These are phyloP conservation scores for Yamadazyma blattariae DNA, from an alignment of 1,139 yeast genomes.

Conservation along the genomic window DNA sequence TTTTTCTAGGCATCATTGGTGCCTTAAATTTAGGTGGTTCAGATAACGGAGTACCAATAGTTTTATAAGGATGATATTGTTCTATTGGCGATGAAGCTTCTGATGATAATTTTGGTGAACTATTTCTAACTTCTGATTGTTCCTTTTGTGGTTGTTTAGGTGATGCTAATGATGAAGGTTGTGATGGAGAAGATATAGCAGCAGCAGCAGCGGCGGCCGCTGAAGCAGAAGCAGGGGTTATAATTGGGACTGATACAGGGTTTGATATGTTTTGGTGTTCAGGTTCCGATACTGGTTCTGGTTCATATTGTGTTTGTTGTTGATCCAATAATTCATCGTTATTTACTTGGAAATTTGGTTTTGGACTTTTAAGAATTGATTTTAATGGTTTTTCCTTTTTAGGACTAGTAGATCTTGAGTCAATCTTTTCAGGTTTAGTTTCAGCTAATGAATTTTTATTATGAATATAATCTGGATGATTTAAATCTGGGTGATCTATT, in stretches of 20 bases:
- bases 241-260: too few species aligned
- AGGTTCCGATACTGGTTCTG: too few species aligned
- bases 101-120: too few species aligned
- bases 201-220: too few species aligned
- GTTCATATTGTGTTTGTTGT: too few species aligned
- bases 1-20: conserved; percentile 9
- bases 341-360: conserved; percentile 10
- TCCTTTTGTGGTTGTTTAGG: too few species aligned
- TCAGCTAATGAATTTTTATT: conserved; percentile 7
- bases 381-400: conserved; percentile 26
- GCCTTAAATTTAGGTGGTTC: conserved; percentile 14
- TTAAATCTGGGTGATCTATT: conserved; percentile 1
- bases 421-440: not conserved
- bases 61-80: conserved; percentile 16
- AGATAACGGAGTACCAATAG: conserved; percentile 10
- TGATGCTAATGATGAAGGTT: too few species aligned
- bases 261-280: too few species aligned
- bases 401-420: too few species aligned
- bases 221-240: too few species aligned
- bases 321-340: not conserved
- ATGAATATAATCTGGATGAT: conserved; percentile 8
- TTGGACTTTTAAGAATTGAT: conserved; percentile 33
- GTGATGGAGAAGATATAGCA: too few species aligned
- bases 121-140: not conserved
- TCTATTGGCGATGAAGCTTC: too few species aligned